Base-by-base conservation (phyloP, 2,329 filamentous ascomycete species). In the Ophiocordyceps unilateralis region DNA sequence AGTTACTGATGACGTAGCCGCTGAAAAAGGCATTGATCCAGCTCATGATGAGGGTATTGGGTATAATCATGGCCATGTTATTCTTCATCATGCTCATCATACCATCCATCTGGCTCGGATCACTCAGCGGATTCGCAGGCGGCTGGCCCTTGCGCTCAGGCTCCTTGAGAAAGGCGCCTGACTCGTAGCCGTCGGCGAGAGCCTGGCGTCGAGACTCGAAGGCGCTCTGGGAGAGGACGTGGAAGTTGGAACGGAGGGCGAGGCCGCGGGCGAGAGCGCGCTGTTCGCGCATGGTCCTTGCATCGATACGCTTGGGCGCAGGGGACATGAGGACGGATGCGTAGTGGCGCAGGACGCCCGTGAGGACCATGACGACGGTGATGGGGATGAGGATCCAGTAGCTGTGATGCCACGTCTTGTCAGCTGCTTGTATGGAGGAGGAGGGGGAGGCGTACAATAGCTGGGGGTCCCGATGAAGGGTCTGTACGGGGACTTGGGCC, bases 31-130 rank as follows among this genome's bases (percentile, higher is more conserved):
- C 88, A 66, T 98, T 98, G 60, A 98, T 96, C 91, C 91, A 98
- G 51, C 89, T 91, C 91, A 98, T 98, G 52, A 98, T 98, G 58
- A 98, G 66, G 6, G 88, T 96, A 64, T 98, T 94, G 41, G 91
- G 91, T 45, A 98, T 86, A 69, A 98, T 96, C 91, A 96, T 98
- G 50, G 91, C 89, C 83, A 98, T 94, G 59, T 98, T 94, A 45
- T 88, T 88, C 75, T 98, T 98, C 85, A 98, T 93, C 86, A 94
- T 94, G 52, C 91, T 89, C 91, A 98, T 98, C 91, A 98, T 98
- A 52, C 88, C 89, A 58, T 98, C 93, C 91, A 98, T 98, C 45
- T 85, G 86, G 40, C 82, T 82, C 20, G 93, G 93, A 60, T 98
- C 91, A 11, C 82, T 84, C 76, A 98, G 87, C 4, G 91, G 91